phyloP scores from a whole-genome alignment of 2,329 filamentous ascomycete species.

The Coniochaeta prunicola region DNA sequence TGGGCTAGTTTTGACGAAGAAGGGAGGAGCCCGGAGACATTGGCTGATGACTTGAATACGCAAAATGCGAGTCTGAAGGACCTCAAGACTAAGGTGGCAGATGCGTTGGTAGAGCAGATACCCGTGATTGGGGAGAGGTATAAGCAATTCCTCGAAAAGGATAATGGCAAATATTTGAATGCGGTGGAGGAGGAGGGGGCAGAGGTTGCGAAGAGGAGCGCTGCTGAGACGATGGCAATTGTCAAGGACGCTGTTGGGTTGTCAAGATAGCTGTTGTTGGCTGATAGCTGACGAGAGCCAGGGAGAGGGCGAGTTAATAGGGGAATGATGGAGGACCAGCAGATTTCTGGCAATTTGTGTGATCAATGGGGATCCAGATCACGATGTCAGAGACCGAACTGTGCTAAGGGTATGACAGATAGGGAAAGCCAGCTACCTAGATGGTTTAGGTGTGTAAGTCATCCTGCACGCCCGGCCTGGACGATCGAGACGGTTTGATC shows the following conservation, averaged over 20 bases:
- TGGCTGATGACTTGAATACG: slow-evolving; percentile 28
- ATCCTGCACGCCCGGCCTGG: background rate
- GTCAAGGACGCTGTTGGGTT: slow-evolving; percentile 47
- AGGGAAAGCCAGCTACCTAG: background rate
- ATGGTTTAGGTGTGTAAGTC: background rate
- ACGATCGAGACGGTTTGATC: background rate
- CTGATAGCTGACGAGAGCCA: background rate
- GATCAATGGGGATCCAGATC: background rate
- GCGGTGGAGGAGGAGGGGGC: slow-evolving; percentile 52
- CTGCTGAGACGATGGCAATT: slow-evolving; percentile 47
- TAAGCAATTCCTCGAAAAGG: slow-evolving; percentile 34
- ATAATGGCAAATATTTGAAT: slow-evolving; percentile 29
- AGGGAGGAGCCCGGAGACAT: slow-evolving; percentile 27
- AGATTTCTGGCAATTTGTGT: background rate
- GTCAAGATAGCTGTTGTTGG: background rate
- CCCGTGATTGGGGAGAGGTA: slow-evolving; percentile 50
- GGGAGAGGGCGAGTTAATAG: background rate
- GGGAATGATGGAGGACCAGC: background rate
- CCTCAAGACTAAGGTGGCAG: slow-evolving; percentile 58
- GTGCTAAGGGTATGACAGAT: background rate
- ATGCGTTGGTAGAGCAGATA: slow-evolving; percentile 47
- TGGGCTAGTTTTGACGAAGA: slow-evolving; percentile 58
- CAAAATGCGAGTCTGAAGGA: slow-evolving; percentile 37
- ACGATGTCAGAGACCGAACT: background rate
- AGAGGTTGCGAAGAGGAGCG: slow-evolving; percentile 52